phyloP scores from a whole-genome alignment of 2,329 filamentous ascomycete species.

The Plectosphaerella cucumerina region DNA sequence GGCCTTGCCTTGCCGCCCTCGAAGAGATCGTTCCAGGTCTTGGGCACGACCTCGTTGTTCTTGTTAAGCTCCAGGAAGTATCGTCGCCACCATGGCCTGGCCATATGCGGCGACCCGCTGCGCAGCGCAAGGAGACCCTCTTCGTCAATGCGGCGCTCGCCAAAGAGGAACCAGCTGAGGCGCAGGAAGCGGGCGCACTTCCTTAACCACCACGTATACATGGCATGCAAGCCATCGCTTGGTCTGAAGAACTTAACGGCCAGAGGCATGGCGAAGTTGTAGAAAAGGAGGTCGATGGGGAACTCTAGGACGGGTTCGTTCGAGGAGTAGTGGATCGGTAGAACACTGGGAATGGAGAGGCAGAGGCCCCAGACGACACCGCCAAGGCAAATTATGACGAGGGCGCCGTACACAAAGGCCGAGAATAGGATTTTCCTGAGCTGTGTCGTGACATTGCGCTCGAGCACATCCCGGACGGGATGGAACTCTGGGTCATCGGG shows the following conservation, averaged over 20 bases:
- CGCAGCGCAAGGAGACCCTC: slow-evolving; percentile 62
- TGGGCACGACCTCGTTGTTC: slow-evolving; percentile 39
- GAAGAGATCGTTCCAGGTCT: slow-evolving; percentile 56
- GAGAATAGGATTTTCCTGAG: slow-evolving; percentile 95
- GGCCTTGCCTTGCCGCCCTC: slow-evolving; percentile 43
- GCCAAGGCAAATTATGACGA: slow-evolving; percentile 89
- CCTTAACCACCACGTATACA: slow-evolving; percentile 97
- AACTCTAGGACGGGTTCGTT: slow-evolving; percentile 93
- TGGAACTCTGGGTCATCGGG: slow-evolving; percentile 98
- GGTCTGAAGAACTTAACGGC: slow-evolving; percentile 81
- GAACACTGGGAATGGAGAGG: slow-evolving; percentile 61
- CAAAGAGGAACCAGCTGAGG: slow-evolving; percentile 90
- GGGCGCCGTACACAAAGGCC: slow-evolving; percentile 87
- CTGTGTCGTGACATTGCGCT: slow-evolving; percentile 87
- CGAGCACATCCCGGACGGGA: slow-evolving; percentile 91
- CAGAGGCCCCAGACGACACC: slow-evolving; percentile 93
- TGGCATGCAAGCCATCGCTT: slow-evolving; percentile 73
- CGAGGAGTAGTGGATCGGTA: slow-evolving; percentile 91
- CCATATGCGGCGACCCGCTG: slow-evolving; percentile 22
- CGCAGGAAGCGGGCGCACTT: slow-evolving; percentile 75
- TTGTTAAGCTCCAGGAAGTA: slow-evolving; percentile 43
- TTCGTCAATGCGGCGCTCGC: slow-evolving; percentile 74
- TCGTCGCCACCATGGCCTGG: slow-evolving; percentile 33
- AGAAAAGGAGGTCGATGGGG: slow-evolving; percentile 88
- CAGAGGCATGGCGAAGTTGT: slow-evolving; percentile 92